These are phyloP conservation scores for Arctium lappa DNA, from an alignment of 129 eudicot genomes.

Conservation along the genomic window DNA sequence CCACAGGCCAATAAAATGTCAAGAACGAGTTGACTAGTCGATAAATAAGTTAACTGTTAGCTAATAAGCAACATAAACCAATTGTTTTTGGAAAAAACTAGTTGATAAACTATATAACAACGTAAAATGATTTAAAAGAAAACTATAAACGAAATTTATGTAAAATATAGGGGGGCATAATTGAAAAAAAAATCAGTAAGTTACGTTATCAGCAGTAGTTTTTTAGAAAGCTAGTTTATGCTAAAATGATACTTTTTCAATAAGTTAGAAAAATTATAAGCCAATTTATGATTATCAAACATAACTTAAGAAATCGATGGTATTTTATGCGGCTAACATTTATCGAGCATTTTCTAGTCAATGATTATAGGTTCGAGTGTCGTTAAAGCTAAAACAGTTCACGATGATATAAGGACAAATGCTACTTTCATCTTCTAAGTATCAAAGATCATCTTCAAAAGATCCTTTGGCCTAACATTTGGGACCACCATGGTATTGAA, in stretches of 20 bases:
- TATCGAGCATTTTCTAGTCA: neutral
- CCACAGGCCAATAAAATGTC: too few relatives aligned
- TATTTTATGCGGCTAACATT: neutral
- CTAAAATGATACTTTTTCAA: neutral
- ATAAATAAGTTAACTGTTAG: too few relatives aligned
- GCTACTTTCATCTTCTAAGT: neutral
- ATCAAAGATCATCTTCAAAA: constrained; percentile 13
- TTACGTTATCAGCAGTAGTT: too few relatives aligned
- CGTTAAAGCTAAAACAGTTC: neutral
- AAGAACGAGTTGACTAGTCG: too few relatives aligned
- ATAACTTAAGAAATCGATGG: neutral
- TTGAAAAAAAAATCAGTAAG: too few relatives aligned
- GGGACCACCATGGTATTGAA: constrained; percentile 8
- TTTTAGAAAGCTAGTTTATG: too few relatives aligned
- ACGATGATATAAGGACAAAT: neutral
- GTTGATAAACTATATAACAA: too few relatives aligned
- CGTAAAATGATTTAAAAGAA: too few relatives aligned
- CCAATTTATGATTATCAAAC: neutral
- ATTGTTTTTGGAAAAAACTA: too few relatives aligned
- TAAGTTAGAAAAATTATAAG: neutral
- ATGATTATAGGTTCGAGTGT: neutral
- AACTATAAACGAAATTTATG: too few relatives aligned
- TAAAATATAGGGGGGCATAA: too few relatives aligned
- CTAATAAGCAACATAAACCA: too few relatives aligned
- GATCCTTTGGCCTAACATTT: constrained; percentile 9